Evolutionary conservation across 441 rosid species (phyloP).

Genomic region (Populus trichocarpa): DNA sequence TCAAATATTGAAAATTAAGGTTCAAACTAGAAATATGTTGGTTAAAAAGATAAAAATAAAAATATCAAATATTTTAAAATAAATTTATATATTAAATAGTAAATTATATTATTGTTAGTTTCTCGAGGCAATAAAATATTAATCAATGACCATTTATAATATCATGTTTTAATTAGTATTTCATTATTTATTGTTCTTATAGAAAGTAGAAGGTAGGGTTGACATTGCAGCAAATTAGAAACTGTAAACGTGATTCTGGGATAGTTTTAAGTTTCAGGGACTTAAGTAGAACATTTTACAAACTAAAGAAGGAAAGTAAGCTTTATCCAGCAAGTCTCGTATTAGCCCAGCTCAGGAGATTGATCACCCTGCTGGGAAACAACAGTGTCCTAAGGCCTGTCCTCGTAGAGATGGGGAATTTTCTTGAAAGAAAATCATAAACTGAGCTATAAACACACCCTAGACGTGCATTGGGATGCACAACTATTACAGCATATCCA

Average conservation of each 20-base stretch:
- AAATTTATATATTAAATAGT: too few species aligned
- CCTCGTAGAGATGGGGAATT: background rate
- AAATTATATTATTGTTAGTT: too few species aligned
- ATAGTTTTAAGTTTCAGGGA: background rate
- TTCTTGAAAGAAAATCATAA: background rate
- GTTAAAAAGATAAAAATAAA: too few species aligned
- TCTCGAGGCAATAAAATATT: too few species aligned
- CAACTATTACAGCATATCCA: background rate
- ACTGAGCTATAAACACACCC: background rate
- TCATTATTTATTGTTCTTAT: background rate
- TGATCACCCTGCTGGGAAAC: background rate
- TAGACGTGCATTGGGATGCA: background rate
- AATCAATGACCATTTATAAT: too few species aligned
- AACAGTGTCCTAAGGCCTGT: background rate
- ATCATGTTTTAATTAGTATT: background rate
- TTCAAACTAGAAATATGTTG: too few species aligned
- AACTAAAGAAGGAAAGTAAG: background rate
- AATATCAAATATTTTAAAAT: too few species aligned
- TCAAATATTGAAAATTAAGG: too few species aligned
- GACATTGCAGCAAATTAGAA: background rate
- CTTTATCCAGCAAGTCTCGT: background rate
- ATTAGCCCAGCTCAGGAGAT: background rate
- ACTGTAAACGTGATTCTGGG: background rate
- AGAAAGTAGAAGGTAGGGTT: background rate
- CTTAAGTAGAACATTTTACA: background rate